phyloP scores from a whole-genome alignment of 306 rosid genomes.

The Heteromeles arbutifolia region DNA sequence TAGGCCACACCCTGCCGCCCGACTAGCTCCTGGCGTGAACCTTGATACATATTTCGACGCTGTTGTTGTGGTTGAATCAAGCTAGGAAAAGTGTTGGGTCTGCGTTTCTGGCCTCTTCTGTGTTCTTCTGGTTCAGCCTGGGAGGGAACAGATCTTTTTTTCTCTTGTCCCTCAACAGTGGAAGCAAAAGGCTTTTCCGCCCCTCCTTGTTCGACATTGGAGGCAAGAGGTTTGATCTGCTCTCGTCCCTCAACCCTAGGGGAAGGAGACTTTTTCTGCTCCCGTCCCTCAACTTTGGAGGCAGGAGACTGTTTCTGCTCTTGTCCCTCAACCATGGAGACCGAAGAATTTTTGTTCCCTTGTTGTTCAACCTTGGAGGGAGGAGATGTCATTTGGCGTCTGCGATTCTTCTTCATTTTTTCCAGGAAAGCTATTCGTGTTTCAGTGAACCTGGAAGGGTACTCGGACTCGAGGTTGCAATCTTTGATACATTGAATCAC shows the following conservation, averaged over 20 bases:
- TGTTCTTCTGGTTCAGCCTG: neutral
- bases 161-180: neutral
- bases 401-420: constrained; percentile 9
- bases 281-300: neutral
- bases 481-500: constrained; percentile 41
- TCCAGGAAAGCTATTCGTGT: constrained; percentile 21
- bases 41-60: neutral
- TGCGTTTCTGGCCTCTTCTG: neutral
- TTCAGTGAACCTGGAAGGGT: constrained; percentile 21
- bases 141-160: neutral
- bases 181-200: neutral
- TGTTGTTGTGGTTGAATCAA: neutral
- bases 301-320: neutral
- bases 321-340: neutral
- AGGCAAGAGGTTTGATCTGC: neutral
- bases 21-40: no score
- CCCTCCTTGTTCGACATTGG: neutral
- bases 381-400: neutral
- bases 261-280: neutral
- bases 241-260: neutral
- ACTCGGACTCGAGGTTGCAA: constrained; percentile 28
- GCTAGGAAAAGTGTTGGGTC: neutral
- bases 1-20: no score
- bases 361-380: neutral
- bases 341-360: neutral